Conservation (phyloP, 495 filamentous ascomycete genomes). For the Penicillium canariense region DNA sequence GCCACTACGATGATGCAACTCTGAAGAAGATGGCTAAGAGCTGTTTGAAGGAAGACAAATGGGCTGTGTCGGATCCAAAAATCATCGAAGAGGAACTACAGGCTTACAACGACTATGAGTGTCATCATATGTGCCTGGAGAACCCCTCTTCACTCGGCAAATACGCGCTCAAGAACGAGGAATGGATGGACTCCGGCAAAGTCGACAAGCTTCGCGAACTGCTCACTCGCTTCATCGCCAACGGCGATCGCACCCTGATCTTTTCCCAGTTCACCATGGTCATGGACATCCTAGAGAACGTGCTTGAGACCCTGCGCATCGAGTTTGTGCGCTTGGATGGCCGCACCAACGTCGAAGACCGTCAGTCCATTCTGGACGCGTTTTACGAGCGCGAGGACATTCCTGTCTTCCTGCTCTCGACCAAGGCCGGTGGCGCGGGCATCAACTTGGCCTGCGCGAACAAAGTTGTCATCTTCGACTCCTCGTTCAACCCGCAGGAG, state of each 20-base stretch:
- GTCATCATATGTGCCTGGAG: slow-evolving; percentile 73
- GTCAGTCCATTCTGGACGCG: slow-evolving; percentile 78
- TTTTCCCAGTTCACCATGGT: slow-evolving; percentile 93
- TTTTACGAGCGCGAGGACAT: slow-evolving; percentile 77
- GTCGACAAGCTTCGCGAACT: slow-evolving; percentile 73
- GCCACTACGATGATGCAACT: slow-evolving; percentile 68
- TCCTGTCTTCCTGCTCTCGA: slow-evolving; percentile 88
- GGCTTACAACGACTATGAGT: slow-evolving; percentile 75
- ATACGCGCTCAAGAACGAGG: slow-evolving; percentile 66
- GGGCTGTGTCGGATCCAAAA: slow-evolving; percentile 56
- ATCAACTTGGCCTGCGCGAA: slow-evolving; percentile 95
- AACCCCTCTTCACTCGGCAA: slow-evolving; percentile 65
- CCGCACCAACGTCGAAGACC: slow-evolving; percentile 73
- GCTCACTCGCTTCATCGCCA: slow-evolving; percentile 66
- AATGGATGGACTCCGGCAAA: slow-evolving; percentile 95
- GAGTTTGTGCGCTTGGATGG: slow-evolving; percentile 81
- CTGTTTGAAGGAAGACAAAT: slow-evolving; percentile 63
- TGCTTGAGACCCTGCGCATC: slow-evolving; percentile 70
- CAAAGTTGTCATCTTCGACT: slow-evolving; percentile 97
- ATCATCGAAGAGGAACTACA: slow-evolving; percentile 71
- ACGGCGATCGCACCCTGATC: slow-evolving; percentile 82
- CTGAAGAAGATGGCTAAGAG: slow-evolving; percentile 77
- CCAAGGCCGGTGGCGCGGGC: slow-evolving; percentile 88
- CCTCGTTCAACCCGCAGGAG: slow-evolving; percentile 92
- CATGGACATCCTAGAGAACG: slow-evolving; percentile 82